Evolutionary conservation across 306 rosid species (phyloP).

Genomic region (Gastrolobium bilobum): DNA sequence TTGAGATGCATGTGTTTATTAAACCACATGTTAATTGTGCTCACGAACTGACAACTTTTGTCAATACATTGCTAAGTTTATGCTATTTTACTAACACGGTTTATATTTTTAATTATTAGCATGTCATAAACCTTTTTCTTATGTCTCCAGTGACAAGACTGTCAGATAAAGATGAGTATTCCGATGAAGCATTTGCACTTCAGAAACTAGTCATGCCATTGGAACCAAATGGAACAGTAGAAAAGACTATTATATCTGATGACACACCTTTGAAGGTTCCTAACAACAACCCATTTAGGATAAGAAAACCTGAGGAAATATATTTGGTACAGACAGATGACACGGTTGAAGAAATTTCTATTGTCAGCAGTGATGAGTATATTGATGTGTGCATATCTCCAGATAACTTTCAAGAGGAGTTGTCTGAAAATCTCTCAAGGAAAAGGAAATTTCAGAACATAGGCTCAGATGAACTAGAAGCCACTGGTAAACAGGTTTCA

Average conservation of each 20-base stretch:
- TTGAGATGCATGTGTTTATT: background rate
- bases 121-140: background rate
- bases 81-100: constrained; percentile 16
- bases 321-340: constrained; percentile 45
- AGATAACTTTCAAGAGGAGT: constrained; percentile 43
- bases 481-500: constrained; percentile 55
- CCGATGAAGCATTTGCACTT: constrained; percentile 63
- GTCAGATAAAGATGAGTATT: constrained; percentile 49
- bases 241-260: constrained; percentile 20
- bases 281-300: constrained; percentile 85
- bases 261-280: constrained; percentile 62
- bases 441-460: constrained; percentile 62
- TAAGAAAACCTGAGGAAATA: constrained; percentile 56
- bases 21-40: constrained; percentile 5
- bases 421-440: constrained; percentile 46
- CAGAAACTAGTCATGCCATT: constrained; percentile 69
- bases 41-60: background rate
- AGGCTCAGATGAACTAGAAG: constrained; percentile 51
- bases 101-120: background rate
- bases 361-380: constrained; percentile 49
- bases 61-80: background rate
- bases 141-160: constrained; percentile 56
- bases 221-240: constrained; percentile 44
- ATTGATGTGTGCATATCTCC: constrained; percentile 50
- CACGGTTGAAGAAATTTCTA: constrained; percentile 46